Conservation (phyloP, 164 flowering plant genomes). For the Liquidambar formosana region DNA sequence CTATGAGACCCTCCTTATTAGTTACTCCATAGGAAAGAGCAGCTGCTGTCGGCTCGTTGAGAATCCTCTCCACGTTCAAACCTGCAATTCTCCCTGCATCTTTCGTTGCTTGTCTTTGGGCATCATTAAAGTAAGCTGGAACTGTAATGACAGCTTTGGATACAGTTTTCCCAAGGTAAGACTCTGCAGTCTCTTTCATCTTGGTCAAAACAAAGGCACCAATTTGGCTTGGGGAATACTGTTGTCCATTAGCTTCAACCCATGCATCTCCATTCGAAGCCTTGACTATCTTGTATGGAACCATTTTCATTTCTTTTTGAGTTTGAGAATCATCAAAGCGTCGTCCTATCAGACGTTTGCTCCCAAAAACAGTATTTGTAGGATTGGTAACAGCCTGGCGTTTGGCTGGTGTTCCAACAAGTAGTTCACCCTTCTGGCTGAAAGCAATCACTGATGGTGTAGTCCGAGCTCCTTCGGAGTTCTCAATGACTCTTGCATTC, state of each 20-base stretch:
- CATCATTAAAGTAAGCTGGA: conserved; percentile 48
- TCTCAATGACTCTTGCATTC: conserved; percentile 41
- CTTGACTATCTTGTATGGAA: conserved; percentile 40
- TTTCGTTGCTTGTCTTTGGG: conserved; percentile 44
- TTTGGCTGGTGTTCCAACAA: conserved; percentile 40
- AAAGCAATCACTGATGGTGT: conserved; percentile 42
- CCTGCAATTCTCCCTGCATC: conserved; percentile 55
- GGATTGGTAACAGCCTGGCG: conserved; percentile 43
- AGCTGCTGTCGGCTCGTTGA: conserved; percentile 52
- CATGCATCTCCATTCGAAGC: conserved; percentile 46
- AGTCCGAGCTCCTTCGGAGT: conserved; percentile 39
- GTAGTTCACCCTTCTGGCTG: conserved; percentile 31
- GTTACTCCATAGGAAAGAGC: conserved; percentile 44
- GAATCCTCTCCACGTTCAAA: conserved; percentile 37
- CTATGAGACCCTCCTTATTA: conserved; percentile 40
- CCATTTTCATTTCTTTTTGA: conserved; percentile 41
- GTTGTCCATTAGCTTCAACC: conserved; percentile 41
- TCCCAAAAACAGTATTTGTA: conserved; percentile 36
- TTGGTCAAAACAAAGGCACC: conserved; percentile 42
- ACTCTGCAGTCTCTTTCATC: conserved; percentile 41
- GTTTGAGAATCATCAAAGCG: conserved; percentile 40
- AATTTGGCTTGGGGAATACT: conserved; percentile 41
- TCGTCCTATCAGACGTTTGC: conserved; percentile 38
- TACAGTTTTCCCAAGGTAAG: conserved; percentile 36
- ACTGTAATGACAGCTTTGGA: conserved; percentile 44